Conservation (phyloP, 1,139 yeast genomes). For the Yamadazyma mexicana region DNA sequence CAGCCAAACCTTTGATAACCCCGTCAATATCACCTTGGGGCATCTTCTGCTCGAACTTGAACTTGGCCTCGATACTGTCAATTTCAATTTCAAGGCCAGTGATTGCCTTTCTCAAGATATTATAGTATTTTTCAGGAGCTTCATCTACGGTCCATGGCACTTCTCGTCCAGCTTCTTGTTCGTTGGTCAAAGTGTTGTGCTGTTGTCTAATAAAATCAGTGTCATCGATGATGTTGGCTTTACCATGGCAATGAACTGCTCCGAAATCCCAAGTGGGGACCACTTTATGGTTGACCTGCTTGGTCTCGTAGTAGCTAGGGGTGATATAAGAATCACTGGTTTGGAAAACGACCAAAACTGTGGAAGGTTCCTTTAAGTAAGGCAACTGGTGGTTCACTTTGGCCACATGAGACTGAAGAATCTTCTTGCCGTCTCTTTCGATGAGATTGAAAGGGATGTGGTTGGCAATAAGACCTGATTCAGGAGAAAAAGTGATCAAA, state of each 20-base stretch:
- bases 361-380: conserved; percentile 37
- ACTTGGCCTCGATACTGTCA: conserved; percentile 51
- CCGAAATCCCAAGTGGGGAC: conserved; percentile 79
- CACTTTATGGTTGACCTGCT: conserved; percentile 57
- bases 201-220: conserved; percentile 48
- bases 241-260: conserved; percentile 60
- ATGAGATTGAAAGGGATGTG: conserved; percentile 58
- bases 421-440: conserved; percentile 38
- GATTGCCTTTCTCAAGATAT: conserved; percentile 51
- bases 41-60: conserved; percentile 61
- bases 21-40: conserved; percentile 49
- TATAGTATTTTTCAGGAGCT: conserved; percentile 55
- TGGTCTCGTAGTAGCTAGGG: conserved; percentile 61
- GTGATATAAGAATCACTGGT: conserved; percentile 56
- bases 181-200: conserved; percentile 45
- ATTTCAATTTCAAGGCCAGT: conserved; percentile 61
- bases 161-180: conserved; percentile 45
- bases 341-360: conserved; percentile 56
- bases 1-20: conserved; percentile 46
- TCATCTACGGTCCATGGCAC: conserved; percentile 58
- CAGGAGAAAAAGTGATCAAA: conserved; percentile 39
- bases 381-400: conserved; percentile 54
- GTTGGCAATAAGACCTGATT: conserved; percentile 47
- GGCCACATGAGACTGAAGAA: conserved; percentile 59
- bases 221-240: conserved; percentile 47